These are phyloP conservation scores for Marchantia paleacea DNA, from an alignment of 225 moss, liverwort and hornwort species.

Conservation along the genomic window DNA sequence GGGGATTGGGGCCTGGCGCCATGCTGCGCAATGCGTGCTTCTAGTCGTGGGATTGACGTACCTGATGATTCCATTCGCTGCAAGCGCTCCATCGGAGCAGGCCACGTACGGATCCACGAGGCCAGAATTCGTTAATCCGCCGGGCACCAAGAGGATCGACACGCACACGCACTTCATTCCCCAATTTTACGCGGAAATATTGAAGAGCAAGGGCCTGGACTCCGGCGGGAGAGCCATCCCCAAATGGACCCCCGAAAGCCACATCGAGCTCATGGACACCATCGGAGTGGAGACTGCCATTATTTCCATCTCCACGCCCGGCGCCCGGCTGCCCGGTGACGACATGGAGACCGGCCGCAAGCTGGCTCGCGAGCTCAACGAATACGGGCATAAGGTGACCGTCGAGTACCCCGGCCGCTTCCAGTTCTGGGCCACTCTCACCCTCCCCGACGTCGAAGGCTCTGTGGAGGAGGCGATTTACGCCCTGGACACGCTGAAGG, in stretches of 20 bases:
- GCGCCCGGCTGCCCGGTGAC: conserved; percentile 5
- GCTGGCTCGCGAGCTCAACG: conserved; percentile 20
- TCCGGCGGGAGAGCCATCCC: conserved; percentile 26
- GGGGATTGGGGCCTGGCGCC: neutral
- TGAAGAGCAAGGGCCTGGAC: neutral
- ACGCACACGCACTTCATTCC: conserved; percentile 25
- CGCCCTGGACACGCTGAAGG: conserved; percentile 25
- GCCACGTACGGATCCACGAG: neutral
- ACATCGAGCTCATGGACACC: conserved; percentile 17
- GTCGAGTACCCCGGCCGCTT: conserved; percentile 14
- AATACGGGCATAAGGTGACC: conserved; percentile 19
- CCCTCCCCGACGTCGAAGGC: conserved; percentile 36
- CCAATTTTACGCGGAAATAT: conserved; percentile 13
- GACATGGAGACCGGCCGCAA: conserved; percentile 8
- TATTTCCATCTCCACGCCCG: conserved; percentile 20
- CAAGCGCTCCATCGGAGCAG: conserved; percentile 5
- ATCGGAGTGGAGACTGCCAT: conserved; percentile 15
- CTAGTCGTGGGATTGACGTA: neutral
- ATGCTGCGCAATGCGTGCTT: neutral
- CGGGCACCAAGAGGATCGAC: conserved; percentile 21
- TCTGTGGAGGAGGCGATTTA: conserved; percentile 25
- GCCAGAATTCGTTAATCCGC: neutral
- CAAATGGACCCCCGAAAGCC: conserved; percentile 7
- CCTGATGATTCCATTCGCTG: neutral
- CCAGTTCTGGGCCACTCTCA: conserved; percentile 24